Percentiles rank a stretch among this genome's conserved stretches.
Conservation (phyloP, 2,329 filamentous ascomycete species). For the Xylaria sp. region DNA sequence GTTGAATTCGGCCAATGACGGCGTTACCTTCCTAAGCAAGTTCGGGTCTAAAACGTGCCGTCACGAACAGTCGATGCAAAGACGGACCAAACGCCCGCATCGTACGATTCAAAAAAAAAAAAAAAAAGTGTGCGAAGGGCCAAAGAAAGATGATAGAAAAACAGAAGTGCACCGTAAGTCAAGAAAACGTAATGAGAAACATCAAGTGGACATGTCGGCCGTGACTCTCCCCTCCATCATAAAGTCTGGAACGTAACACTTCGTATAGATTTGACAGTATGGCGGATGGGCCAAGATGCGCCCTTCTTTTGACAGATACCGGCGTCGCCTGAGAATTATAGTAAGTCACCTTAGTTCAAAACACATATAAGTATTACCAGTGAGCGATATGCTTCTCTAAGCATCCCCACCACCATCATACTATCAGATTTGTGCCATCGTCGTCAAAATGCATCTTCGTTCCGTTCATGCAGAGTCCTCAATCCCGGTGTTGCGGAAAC, state of each 20-base stretch:
- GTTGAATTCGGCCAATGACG: too few species aligned
- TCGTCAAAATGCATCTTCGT: constrained; percentile 9
- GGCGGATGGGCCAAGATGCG: constrained; percentile 2
- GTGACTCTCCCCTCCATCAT: background rate
- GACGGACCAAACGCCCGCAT: too few species aligned
- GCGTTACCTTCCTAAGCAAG: too few species aligned
- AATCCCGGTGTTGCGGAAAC: constrained; percentile 10
- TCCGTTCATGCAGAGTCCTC: constrained; percentile 12
- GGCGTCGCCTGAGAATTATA: background rate
- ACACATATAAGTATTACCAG: background rate
- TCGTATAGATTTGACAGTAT: background rate
- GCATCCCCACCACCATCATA: background rate
- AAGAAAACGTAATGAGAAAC: too few species aligned
- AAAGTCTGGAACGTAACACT: background rate
- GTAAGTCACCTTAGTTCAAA: constrained; percentile 2
- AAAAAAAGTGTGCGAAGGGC: too few species aligned
- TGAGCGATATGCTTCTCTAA: background rate
- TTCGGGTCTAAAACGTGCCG: too few species aligned
- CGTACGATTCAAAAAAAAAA: too few species aligned
- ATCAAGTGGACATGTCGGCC: background rate
- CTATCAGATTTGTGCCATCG: background rate
- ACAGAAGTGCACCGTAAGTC: too few species aligned
- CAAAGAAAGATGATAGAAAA: too few species aligned
- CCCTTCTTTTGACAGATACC: constrained; percentile 1
- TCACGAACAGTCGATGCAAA: too few species aligned